phyloP scores from a whole-genome alignment of 1,284 basidiomycete genomes.

The Kalmanozyma brasiliensis region DNA sequence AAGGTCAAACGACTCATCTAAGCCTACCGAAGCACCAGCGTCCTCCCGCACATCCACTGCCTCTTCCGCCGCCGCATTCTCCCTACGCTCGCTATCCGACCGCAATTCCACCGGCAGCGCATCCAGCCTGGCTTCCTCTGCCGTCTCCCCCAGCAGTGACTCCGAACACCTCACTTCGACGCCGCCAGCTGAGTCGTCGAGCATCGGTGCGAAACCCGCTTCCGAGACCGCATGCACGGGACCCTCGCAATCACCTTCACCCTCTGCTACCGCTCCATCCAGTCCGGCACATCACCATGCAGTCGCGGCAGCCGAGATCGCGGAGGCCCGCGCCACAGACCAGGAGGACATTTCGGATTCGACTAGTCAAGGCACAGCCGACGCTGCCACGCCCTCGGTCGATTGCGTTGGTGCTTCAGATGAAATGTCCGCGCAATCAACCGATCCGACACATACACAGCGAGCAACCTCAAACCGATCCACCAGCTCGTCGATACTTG shows the following conservation, averaged over 20 bases:
- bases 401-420: too few relatives aligned
- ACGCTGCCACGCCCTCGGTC: conserved; percentile 1
- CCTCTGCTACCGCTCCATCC: conserved; percentile 29
- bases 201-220: not conserved
- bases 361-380: conserved; percentile 3
- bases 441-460: too few relatives aligned
- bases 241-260: conserved; percentile 18
- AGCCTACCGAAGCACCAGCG: conserved; percentile 17
- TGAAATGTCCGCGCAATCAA: too few relatives aligned
- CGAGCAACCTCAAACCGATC: not conserved
- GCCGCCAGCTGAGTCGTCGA: conserved; percentile 12
- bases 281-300: conserved; percentile 10
- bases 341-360: conserved; percentile 2
- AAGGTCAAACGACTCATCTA: conserved; percentile 6
- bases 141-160: conserved; percentile 16
- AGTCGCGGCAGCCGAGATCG: not conserved
- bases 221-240: conserved; percentile 4
- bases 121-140: conserved; percentile 43
- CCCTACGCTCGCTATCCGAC: conserved; percentile 53
- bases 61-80: conserved; percentile 53
- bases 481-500: too few relatives aligned
- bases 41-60: conserved; percentile 50
- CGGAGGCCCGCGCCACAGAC: not conserved
- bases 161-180: conserved; percentile 25
- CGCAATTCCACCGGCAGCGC: conserved; percentile 52